These are phyloP conservation scores for Marasmius sp. DNA, from an alignment of 1,284 basidiomycete species.

Conservation along the genomic window DNA sequence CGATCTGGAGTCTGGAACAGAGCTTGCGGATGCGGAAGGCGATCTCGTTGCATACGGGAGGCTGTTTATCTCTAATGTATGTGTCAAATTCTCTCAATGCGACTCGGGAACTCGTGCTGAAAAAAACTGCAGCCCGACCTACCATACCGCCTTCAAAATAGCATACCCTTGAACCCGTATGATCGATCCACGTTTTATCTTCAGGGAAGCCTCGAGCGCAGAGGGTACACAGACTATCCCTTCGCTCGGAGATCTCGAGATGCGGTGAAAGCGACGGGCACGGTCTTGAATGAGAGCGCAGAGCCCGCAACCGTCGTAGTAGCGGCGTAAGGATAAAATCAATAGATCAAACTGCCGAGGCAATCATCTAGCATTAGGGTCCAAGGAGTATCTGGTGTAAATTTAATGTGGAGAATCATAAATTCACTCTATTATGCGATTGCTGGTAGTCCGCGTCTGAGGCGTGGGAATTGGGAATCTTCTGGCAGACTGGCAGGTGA, in stretches of 20 bases:
- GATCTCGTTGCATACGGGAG: slow-evolving; percentile 48
- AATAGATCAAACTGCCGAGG: too few relatives aligned
- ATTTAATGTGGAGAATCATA: too few relatives aligned
- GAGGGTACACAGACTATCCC: slow-evolving; percentile 39
- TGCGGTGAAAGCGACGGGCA: too few relatives aligned
- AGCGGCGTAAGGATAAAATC: too few relatives aligned
- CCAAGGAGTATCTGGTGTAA: too few relatives aligned
- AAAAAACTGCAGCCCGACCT: not conserved
- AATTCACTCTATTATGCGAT: too few relatives aligned
- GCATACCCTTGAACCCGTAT: slow-evolving; percentile 23
- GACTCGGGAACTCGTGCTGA: not conserved
- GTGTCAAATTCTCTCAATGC: not conserved
- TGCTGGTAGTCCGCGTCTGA: too few relatives aligned
- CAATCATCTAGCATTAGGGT: too few relatives aligned
- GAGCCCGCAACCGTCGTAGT: too few relatives aligned
- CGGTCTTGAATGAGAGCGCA: too few relatives aligned
- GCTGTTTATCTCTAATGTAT: slow-evolving; percentile 4
- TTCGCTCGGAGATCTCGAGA: slow-evolving; percentile 17
- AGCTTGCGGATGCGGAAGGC: slow-evolving; percentile 30
- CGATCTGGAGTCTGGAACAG: slow-evolving; percentile 31
- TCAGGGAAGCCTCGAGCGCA: slow-evolving; percentile 15
- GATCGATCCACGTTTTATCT: slow-evolving; percentile 30
- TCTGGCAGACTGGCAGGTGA: too few relatives aligned
- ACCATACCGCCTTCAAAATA: not conserved
- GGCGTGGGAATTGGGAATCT: too few relatives aligned